phyloP scores from a whole-genome alignment of 768 basidiomycete species.

The Suillus spraguei region DNA sequence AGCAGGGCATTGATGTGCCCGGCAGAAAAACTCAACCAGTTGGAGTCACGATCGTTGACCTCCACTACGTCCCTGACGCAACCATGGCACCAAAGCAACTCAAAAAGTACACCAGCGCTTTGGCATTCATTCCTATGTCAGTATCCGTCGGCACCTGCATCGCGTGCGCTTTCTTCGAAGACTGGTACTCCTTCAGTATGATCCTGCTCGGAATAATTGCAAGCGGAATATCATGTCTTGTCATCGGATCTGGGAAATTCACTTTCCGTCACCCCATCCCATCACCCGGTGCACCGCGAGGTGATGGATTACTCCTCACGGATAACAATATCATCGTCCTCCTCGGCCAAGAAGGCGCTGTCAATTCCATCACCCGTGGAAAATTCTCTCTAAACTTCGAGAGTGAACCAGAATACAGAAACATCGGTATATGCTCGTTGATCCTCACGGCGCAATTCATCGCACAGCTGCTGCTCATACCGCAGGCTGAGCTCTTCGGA shows the following conservation, averaged over 20 bases:
- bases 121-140: slow-evolving; percentile 35
- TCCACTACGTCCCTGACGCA: slow-evolving; percentile 24
- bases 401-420: slow-evolving; percentile 28
- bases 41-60: slow-evolving; percentile 31
- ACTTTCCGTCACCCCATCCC: slow-evolving; percentile 29
- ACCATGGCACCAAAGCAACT: slow-evolving; percentile 23
- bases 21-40: slow-evolving; percentile 28
- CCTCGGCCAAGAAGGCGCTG: slow-evolving; percentile 31
- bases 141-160: slow-evolving; percentile 31
- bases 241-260: slow-evolving; percentile 36
- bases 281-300: slow-evolving; percentile 27
- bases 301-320: slow-evolving; percentile 32
- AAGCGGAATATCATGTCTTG: slow-evolving; percentile 33
- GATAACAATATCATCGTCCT: slow-evolving; percentile 31
- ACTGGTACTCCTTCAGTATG: slow-evolving; percentile 38
- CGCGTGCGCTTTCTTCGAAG: slow-evolving; percentile 29
- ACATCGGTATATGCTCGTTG: slow-evolving; percentile 34
- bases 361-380: slow-evolving; percentile 35
- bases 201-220: slow-evolving; percentile 37
- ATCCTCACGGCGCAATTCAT: slow-evolving; percentile 37
- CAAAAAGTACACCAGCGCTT: slow-evolving; percentile 21
- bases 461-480: slow-evolving; percentile 36
- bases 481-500: slow-evolving; percentile 35
- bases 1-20: slow-evolving; percentile 19
- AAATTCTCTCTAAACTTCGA: slow-evolving; percentile 30